Conservation (phyloP, 768 basidiomycete species). For the Crepidotus variabilis region DNA sequence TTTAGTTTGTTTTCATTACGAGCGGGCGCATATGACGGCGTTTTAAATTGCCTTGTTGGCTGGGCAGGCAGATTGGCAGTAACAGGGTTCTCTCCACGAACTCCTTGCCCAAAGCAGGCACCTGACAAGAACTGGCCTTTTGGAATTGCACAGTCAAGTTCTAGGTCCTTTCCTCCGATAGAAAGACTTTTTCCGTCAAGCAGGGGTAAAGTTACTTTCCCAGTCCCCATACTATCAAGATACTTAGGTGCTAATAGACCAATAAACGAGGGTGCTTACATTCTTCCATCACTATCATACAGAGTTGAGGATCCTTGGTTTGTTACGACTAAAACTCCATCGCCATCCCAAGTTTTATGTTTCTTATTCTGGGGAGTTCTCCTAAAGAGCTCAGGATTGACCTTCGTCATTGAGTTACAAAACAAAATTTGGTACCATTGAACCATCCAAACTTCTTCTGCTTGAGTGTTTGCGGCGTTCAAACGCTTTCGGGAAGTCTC, state of each 20-base stretch:
- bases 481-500: slow-evolving; percentile 27
- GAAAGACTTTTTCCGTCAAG: slow-evolving; percentile 32
- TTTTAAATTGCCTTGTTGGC: neutral
- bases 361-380: slow-evolving; percentile 70
- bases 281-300: slow-evolving; percentile 61
- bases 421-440: slow-evolving; percentile 52
- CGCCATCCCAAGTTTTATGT: slow-evolving; percentile 90
- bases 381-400: slow-evolving; percentile 32
- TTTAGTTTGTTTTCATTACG: neutral
- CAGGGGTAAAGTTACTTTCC: slow-evolving; percentile 41
- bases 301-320: slow-evolving; percentile 40
- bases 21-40: neutral
- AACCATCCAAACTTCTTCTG: slow-evolving; percentile 62
- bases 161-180: slow-evolving; percentile 57
- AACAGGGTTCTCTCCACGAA: neutral
- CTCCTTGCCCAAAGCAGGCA: slow-evolving; percentile 45
- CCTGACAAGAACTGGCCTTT: slow-evolving; percentile 60
- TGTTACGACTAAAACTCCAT: slow-evolving; percentile 57
- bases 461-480: slow-evolving; percentile 24
- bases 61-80: neutral
- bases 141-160: slow-evolving; percentile 57
- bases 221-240: slow-evolving; percentile 43
- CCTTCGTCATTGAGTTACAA: neutral
- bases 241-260: neutral
- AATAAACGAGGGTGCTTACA: slow-evolving; percentile 36